Evolutionary conservation across 2,329 filamentous ascomycete species (phyloP), one percentile per base, ranked within the genome.

Genomic region (Dactylonectria macrodidyma): DNA sequence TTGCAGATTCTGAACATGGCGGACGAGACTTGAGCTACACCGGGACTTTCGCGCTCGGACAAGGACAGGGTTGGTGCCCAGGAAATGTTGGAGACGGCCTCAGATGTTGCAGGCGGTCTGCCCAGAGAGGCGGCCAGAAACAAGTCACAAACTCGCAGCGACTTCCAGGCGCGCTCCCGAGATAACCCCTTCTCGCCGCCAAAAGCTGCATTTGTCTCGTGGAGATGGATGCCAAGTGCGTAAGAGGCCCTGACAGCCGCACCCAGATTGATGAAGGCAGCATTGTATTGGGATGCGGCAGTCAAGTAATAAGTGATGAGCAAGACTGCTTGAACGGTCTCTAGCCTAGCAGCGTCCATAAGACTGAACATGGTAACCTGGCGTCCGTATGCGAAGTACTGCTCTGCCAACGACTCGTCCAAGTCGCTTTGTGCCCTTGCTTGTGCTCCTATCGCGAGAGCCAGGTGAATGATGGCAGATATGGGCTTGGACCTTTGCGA

Each of bases 1-100:
- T 59, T 47, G 44, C 56, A 59, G 56, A 59, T 59, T n/a, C 56
- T 59, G 56, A 59, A 59, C 56, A 59, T 48, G 41, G 56, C 56
- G 12, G 56, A 59, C 44, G 36, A 59, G 41, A 59, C 24, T 50
- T 59, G 56, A 14, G 41, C 26, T 6, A 50, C 41, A 38, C 44
- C 56, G 16, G 46, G 26, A 12, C 41, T 12, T 22, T 50, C 41
- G 56, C 26, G 22, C 30, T 59, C 26, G 12, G 22, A 16, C 26
- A 59, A 24, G 9, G 56, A 24, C 24, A 30, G 34, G 41, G 36
- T 22, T 24, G 56, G 56, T 14, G 56, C 56, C 56, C 56, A 59
- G 56, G 44, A 12, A 59, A 59, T 22, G 30, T 59, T 59, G 22
- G 56, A 59, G 44, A 12, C 56, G 12, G 56, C 10, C 41, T 57